Conservation (phyloP, 805 yeast genomes). For the Candida pseudoglaebosa region DNA sequence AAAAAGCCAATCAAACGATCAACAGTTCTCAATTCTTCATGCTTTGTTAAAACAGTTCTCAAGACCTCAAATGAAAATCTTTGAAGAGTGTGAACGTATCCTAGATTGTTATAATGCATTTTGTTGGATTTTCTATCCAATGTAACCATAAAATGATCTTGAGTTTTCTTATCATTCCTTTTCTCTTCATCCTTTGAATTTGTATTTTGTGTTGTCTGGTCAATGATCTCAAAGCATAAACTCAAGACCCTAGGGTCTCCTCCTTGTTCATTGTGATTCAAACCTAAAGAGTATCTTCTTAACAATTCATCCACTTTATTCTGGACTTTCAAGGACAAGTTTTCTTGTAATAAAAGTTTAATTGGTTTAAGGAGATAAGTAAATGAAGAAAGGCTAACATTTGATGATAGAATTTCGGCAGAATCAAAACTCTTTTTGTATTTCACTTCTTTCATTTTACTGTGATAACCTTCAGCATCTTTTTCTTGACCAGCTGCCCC, state of each 20-base stretch:
- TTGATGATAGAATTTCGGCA: slow-evolving; percentile 69
- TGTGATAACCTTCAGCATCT: slow-evolving; percentile 86
- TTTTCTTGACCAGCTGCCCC: slow-evolving; percentile 92
- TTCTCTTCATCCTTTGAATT: slow-evolving; percentile 10
- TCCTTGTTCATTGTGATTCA: slow-evolving; percentile 63
- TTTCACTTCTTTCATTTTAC: slow-evolving; percentile 86
- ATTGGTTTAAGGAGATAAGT: slow-evolving; percentile 63
- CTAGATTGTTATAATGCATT: slow-evolving; percentile 52
- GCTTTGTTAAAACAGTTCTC: slow-evolving; percentile 63
- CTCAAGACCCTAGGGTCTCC: slow-evolving; percentile 55
- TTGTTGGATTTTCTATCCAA: slow-evolving; percentile 55
- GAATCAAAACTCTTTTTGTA: slow-evolving; percentile 85
- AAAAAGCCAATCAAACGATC: slow-evolving; percentile 67
- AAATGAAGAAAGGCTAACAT: slow-evolving; percentile 57
- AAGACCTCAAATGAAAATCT: slow-evolving; percentile 74
- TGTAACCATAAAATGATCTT: slow-evolving; percentile 71
- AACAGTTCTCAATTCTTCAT: slow-evolving; percentile 55
- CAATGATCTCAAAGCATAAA: slow-evolving; percentile 69
- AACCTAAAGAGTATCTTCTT: slow-evolving; percentile 73
- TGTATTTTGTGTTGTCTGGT: slow-evolving; percentile 40
- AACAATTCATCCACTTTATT: slow-evolving; percentile 75
- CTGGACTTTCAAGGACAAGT: slow-evolving; percentile 63
- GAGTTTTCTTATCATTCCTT: slow-evolving; percentile 16
- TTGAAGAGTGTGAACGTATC: slow-evolving; percentile 60
- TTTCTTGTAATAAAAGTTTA: slow-evolving; percentile 55